These are phyloP conservation scores for Tarenaya hassleriana DNA, from an alignment of 345 rosid species.

Conservation along the genomic window DNA sequence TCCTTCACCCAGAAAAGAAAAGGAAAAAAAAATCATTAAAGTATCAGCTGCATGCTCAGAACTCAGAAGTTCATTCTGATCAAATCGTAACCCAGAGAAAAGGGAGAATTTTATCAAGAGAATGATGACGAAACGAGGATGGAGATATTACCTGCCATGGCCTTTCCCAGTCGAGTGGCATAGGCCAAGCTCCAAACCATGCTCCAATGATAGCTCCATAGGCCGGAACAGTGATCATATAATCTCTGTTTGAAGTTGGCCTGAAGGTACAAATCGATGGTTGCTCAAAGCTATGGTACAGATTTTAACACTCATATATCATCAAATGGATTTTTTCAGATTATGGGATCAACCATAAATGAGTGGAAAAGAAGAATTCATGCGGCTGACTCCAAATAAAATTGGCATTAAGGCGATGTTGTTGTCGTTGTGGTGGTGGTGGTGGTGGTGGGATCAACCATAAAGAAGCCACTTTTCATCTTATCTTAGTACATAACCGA, in stretches of 20 bases:
- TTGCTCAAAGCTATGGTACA: too few species aligned
- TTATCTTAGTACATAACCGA: too few species aligned
- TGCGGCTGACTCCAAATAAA: too few species aligned
- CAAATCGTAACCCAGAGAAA: not conserved
- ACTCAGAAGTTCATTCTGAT: slow-evolving; percentile 1
- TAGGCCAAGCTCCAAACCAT: slow-evolving; percentile 98
- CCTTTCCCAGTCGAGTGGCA: slow-evolving; percentile 99
- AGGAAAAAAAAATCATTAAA: slow-evolving; percentile 8
- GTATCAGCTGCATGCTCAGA: not conserved
- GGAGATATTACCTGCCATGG: slow-evolving; percentile 78
- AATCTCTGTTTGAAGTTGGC: slow-evolving; percentile 49
- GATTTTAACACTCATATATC: too few species aligned
- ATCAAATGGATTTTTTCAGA: too few species aligned
- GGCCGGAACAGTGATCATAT: slow-evolving; percentile 68
- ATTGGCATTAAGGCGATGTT: too few species aligned
- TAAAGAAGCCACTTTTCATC: too few species aligned
- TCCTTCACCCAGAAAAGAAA: too few species aligned
- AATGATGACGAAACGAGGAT: not conserved
- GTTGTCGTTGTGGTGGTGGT: too few species aligned
- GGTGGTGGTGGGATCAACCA: too few species aligned
- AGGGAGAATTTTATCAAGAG: not conserved
- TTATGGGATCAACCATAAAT: too few species aligned
- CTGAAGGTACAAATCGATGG: slow-evolving; percentile 28
- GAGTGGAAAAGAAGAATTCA: too few species aligned
- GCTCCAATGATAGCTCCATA: slow-evolving; percentile 80